phyloP scores from a whole-genome alignment of 2,329 filamentous ascomycete species.

The Pyrenochaeta sp. region DNA sequence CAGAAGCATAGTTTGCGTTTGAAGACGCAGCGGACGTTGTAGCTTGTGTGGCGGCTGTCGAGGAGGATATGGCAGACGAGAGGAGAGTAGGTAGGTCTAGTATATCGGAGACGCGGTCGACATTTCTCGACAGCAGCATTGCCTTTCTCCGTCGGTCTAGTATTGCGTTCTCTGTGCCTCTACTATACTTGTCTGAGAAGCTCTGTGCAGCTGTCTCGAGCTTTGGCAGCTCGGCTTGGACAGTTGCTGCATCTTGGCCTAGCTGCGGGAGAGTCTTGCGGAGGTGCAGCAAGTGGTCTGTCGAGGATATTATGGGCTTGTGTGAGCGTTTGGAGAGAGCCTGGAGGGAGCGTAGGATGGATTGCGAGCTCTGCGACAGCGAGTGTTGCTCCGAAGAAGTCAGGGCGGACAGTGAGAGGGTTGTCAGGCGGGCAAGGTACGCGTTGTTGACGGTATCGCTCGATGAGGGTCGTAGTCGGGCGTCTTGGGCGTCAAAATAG shows the following conservation, averaged over 20 bases:
- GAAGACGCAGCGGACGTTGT: constrained; percentile 40
- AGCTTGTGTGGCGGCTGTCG: constrained; percentile 60
- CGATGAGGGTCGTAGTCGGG: constrained; percentile 50
- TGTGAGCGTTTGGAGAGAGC: constrained; percentile 89
- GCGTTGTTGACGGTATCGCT: constrained; percentile 65
- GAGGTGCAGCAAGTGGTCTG: constrained; percentile 78
- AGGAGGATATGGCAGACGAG: constrained; percentile 75
- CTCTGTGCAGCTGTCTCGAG: constrained; percentile 79
- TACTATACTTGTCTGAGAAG: constrained; percentile 86
- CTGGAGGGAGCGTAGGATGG: constrained; percentile 83
- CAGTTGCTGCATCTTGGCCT: constrained; percentile 68
- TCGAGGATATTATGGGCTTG: constrained; percentile 81
- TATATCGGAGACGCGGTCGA: constrained; percentile 88
- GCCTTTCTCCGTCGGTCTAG: constrained; percentile 79
- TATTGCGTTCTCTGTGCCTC: constrained; percentile 69
- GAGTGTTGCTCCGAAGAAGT: constrained; percentile 78
- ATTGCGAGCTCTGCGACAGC: constrained; percentile 82
- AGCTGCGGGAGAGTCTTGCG: constrained; percentile 75
- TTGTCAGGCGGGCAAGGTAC: constrained; percentile 81
- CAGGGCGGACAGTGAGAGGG: constrained; percentile 77
- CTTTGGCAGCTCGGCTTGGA: constrained; percentile 77
- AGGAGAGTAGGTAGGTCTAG: constrained; percentile 88
- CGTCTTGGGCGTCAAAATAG: constrained; percentile 60
- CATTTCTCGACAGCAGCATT: constrained; percentile 82
- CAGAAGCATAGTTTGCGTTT: constrained; percentile 82